Percentiles rank a stretch among this genome's conserved stretches.
These are phyloP conservation scores for Syzygium malaccense DNA, from an alignment of 441 rosid species.

Conservation along the genomic window DNA sequence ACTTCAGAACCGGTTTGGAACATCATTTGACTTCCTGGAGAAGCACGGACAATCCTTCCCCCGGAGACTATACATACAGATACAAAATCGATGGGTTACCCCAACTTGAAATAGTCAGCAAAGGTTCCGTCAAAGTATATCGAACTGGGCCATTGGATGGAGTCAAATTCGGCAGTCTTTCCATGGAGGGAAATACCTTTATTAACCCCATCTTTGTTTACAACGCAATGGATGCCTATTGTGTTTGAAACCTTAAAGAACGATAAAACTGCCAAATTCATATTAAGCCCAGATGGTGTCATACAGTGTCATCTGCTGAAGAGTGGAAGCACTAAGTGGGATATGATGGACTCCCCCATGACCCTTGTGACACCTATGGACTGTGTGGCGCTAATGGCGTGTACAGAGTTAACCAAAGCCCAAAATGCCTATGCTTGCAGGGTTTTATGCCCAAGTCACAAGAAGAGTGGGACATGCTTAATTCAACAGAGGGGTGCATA, in stretches of 20 bases:
- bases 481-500: neutral
- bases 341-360: neutral
- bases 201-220: neutral
- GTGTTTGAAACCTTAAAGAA: neutral
- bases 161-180: no score
- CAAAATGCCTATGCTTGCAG: neutral
- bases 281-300: neutral
- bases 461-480: neutral
- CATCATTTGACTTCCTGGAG: slow-evolving; percentile 9
- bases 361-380: neutral
- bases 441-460: neutral
- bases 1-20: neutral
- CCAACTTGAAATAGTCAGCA: neutral
- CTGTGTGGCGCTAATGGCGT: slow-evolving; percentile 1
- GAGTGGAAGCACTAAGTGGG: neutral
- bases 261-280: neutral
- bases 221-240: neutral
- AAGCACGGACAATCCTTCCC: slow-evolving; percentile 7
- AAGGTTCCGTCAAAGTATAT: no score
- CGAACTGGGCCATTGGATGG: neutral
- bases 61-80: neutral
- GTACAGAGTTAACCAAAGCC: neutral
- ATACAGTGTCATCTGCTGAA: neutral
- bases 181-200: no score
- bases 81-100: neutral